Percentiles rank a stretch among this genome's conserved stretches.
Evolutionary conservation across 2,329 filamentous ascomycete genomes (phyloP).

Genomic region (Fusarium transvaalense): DNA sequence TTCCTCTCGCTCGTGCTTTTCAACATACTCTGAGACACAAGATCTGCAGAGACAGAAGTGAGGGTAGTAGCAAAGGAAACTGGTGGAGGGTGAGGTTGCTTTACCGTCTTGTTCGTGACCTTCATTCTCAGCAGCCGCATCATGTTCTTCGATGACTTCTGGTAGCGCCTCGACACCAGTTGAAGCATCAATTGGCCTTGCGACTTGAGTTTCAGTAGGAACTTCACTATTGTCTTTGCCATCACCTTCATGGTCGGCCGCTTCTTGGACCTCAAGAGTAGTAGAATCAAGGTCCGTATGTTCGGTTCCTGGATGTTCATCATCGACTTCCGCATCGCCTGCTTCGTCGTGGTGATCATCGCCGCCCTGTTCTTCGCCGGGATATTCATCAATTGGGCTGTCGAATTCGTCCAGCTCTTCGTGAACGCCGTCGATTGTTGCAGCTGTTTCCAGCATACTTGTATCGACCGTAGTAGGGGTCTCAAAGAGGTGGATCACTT

Average conservation of each 20-base stretch:
- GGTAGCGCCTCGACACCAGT: slow-evolving; percentile 3
- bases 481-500: slow-evolving; percentile 57
- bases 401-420: slow-evolving; percentile 46
- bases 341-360: slow-evolving; percentile 35
- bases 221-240: slow-evolving; percentile 4
- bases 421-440: slow-evolving; percentile 35
- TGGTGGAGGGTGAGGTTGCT: slow-evolving; percentile 21
- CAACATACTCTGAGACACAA: slow-evolving; percentile 33
- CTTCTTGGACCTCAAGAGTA: slow-evolving; percentile 5
- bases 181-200: slow-evolving; percentile 22
- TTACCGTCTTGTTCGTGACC: slow-evolving; percentile 46
- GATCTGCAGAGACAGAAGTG: slow-evolving; percentile 38
- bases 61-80: slow-evolving; percentile 25
- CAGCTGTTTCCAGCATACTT: slow-evolving; percentile 29
- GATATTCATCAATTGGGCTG: slow-evolving; percentile 42
- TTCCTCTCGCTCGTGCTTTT: slow-evolving; percentile 37
- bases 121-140: slow-evolving; percentile 16
- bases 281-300: neutral
- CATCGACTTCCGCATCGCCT: slow-evolving; percentile 26
- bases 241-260: neutral
- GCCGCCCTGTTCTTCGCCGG: slow-evolving; percentile 6
- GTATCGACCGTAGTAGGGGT: slow-evolving; percentile 42
- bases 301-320: slow-evolving; percentile 42
- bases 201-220: slow-evolving; percentile 26
- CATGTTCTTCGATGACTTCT: slow-evolving; percentile 21